Percentiles rank a stretch among this genome's conserved stretches.
Evolutionary conservation across 1,284 basidiomycete species (phyloP).

Genomic region (Termitomyces sp.): DNA sequence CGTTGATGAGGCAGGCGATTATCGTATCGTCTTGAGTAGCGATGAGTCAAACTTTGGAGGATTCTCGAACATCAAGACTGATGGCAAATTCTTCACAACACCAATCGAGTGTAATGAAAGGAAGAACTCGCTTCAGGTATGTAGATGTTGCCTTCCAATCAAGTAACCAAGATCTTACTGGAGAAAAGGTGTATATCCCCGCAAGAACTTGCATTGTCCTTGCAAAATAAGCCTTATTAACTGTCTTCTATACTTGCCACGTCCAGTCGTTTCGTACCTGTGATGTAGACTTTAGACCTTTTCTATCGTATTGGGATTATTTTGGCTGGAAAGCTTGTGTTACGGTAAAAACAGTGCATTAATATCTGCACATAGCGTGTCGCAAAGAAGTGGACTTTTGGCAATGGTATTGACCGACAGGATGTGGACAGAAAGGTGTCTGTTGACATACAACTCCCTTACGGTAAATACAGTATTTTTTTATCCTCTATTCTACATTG

Average conservation of each 20-base stretch:
- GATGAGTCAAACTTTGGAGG: constrained; percentile 89
- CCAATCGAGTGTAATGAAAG: constrained; percentile 89
- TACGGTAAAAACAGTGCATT: neutral
- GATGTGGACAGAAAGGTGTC: neutral
- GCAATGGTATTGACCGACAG: neutral
- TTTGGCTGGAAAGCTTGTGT: neutral
- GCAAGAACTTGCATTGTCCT: constrained; percentile 72
- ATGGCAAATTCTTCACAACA: constrained; percentile 74
- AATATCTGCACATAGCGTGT: neutral
- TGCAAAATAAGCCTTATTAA: constrained; percentile 34
- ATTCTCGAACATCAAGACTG: constrained; percentile 73
- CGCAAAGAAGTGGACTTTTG: neutral
- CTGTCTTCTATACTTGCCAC: neutral
- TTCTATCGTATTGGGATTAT: neutral
- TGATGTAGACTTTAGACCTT: neutral
- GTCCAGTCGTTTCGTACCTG: neutral
- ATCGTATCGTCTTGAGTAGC: constrained; percentile 74
- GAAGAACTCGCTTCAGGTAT: constrained; percentile 83
- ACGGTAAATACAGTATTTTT: neutral
- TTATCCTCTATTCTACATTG: constrained; percentile 5
- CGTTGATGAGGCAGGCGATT: constrained; percentile 83
- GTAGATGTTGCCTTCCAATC: constrained; percentile 13
- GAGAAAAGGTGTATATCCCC: constrained; percentile 70
- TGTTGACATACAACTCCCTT: neutral
- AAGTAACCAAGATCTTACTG: constrained; percentile 5